Evolutionary conservation across 2,329 filamentous ascomycete genomes (phyloP), one percentile per base, ranked within the genome.

Genomic region (Didymosphaeria variabile): DNA sequence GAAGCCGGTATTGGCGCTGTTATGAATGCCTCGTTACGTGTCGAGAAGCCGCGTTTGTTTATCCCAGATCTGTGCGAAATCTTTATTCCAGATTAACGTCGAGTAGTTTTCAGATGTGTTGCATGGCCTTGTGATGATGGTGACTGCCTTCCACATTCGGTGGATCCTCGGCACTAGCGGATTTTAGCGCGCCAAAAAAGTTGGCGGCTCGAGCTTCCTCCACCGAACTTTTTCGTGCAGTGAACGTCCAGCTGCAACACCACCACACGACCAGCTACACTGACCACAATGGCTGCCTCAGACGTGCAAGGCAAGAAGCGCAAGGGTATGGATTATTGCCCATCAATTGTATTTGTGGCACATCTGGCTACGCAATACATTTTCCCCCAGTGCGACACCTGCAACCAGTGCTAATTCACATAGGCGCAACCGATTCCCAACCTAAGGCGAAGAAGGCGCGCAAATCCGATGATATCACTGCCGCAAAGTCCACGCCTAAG

Each of bases 291-390:
- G 85, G 84, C 83, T 57, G 81, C 81, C 65, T 84, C 84, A 70
- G 73, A 75, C 36, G 78, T 79, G 66, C 85, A 84, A 68, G 79
- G 78, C 44, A 87, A 84, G 73, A 87, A 87, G 82, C 82, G 83
- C 77, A 86, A 85, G 72, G 81, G 84, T 84, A 75, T 44, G 72
- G 40, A 1, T 23, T 10, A 17, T 15, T 13, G 3, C 10, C 9
- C 15, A n/a, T 13, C 38, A 9, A 52, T 26, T 34, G 32, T 23
- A 23, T 12, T 23, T 13, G 42, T 23, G 19, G 10, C 21, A 19
- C 19, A n/a, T 6, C 9, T 19, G 29, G 17, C n/a, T 13, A 4
- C 6, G 13, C 34, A 36, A 17, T 31, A 2, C 29, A 62, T 54
- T 59, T 57, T 67, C 13, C 40, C 64, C 19, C 4, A 13, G 3